A percentile compares a stretch with the other conserved stretches of the same genome.
Conservation (phyloP, 2,329 filamentous ascomycete genomes). For the Thelonectria blattea region DNA sequence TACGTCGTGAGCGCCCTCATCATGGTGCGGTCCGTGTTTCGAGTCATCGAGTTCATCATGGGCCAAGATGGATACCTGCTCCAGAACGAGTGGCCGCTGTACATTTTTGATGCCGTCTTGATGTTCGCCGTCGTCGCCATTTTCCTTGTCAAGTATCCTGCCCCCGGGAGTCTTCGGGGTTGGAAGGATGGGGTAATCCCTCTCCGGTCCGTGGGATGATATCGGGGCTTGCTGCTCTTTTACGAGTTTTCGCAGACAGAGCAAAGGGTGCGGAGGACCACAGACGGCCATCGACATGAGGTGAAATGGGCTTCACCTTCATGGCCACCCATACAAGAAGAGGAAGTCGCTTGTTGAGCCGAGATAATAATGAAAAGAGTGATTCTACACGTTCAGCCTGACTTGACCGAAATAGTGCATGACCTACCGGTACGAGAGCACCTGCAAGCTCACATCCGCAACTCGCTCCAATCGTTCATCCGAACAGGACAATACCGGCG, state of each 20-base stretch:
- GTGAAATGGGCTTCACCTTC: too few species aligned
- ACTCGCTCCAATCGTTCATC: background rate
- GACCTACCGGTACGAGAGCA: too few species aligned
- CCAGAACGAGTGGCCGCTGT: background rate
- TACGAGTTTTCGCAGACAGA: too few species aligned
- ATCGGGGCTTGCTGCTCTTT: background rate
- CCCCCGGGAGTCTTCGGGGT: background rate
- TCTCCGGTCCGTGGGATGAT: background rate
- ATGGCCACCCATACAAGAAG: too few species aligned
- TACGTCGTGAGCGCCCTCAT: background rate
- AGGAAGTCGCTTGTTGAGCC: too few species aligned
- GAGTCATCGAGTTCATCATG: conserved; percentile 5
- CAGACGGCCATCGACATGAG: too few species aligned
- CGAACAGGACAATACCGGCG: background rate
- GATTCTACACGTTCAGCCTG: too few species aligned
- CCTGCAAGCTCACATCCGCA: background rate
- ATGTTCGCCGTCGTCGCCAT: conserved; percentile 7
- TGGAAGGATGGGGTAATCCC: background rate
- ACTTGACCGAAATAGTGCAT: too few species aligned
- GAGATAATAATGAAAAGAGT: too few species aligned
- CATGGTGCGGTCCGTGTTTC: background rate
- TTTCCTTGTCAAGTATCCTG: background rate
- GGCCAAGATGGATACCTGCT: background rate
- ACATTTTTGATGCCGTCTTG: background rate
- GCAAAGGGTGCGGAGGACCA: too few species aligned